Evolutionary conservation across 208 protist genomes (phyloP).

Genomic region (Herpetomonas muscarum): DNA sequence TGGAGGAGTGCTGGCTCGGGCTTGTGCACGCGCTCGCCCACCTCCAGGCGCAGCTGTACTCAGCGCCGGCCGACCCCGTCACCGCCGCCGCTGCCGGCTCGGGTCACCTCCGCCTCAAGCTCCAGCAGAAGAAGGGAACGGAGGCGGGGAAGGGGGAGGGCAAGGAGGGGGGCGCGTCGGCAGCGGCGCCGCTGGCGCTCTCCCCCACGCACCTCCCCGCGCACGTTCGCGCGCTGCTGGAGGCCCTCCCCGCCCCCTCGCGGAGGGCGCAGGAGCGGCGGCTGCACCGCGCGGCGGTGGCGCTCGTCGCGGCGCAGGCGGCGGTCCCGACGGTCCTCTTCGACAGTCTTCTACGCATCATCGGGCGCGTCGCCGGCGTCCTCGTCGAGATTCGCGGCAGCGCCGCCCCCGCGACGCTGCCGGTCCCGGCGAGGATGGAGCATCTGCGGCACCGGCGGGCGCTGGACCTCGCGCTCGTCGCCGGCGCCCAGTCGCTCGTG

Average conservation of each 20-base stretch:
- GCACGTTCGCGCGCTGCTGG: neutral
- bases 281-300: slow-evolving; percentile 11
- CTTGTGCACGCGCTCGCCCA: slow-evolving; percentile 20
- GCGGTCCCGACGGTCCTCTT: slow-evolving; percentile 15
- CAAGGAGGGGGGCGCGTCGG: neutral
- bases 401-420: too few relatives aligned
- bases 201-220: slow-evolving; percentile 1
- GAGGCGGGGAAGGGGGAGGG: too few relatives aligned
- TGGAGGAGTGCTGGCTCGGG: slow-evolving; percentile 47
- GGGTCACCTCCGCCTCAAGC: too few relatives aligned
- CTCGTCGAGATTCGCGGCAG: neutral
- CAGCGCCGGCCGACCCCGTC: slow-evolving; percentile 10
- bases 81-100: too few relatives aligned
- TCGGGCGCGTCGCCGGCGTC: slow-evolving; percentile 4
- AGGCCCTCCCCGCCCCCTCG: neutral
- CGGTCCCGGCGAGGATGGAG: too few relatives aligned
- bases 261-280: slow-evolving; percentile 6
- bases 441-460: neutral
- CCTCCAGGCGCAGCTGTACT: slow-evolving; percentile 18
- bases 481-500: slow-evolving; percentile 12
- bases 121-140: too few relatives aligned
- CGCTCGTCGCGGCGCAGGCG: slow-evolving; percentile 13
- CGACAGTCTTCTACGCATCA: slow-evolving; percentile 14
- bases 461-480: slow-evolving; percentile 12
- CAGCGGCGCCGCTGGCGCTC: neutral